Evolutionary conservation across 345 rosid genomes (phyloP), one percentile per base, ranked within the genome.

Genomic region (Aurinia saxatilis): DNA sequence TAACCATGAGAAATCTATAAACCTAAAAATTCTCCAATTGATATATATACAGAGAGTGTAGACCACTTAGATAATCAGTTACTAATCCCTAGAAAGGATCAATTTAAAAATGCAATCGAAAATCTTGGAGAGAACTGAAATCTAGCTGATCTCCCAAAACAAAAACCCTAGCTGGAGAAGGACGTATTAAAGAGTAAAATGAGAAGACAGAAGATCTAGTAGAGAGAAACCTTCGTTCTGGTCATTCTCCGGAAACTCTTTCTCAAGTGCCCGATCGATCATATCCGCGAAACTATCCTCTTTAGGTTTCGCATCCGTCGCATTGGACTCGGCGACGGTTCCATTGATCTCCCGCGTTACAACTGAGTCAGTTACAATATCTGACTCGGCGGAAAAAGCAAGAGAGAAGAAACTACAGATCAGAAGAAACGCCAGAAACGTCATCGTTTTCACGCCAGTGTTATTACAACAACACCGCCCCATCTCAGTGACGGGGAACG

Each of bases 221-320:
- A n/a, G n/a, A 12, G 5, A 65, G 27, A 40, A 36, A 85, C 91
- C 95, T 73, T 86, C 92, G 14, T 58, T 76, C 63, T 88, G 90
- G 54, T 91, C 98, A 63, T 78, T 86, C 70, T 88, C 96, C 4
- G 84, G 73, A 79, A 88, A 91, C 84, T 91, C 98, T 74, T 84
- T 84, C 81, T 77, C 85, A 23, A 91, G 90, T 33, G 96, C 96
- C 6, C 90, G 89, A 76, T 81, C 96, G 61, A 91, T 86, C 66
- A 91, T 86, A 68, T 84, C 88, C 7, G 91, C 96, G 72, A 91
- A 86, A 67, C 85, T 80, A 40, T 78, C 89, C 55, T 85, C 89
- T 58, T 67, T 82, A 63, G 80, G 81, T 73, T 79, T 77, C 55
- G 80, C 48, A 15, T 31, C 62, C 37, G 91, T 73, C 30, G 77